These are phyloP conservation scores for Serendipita sp. DNA, from an alignment of 768 basidiomycete genomes.

Conservation along the genomic window DNA sequence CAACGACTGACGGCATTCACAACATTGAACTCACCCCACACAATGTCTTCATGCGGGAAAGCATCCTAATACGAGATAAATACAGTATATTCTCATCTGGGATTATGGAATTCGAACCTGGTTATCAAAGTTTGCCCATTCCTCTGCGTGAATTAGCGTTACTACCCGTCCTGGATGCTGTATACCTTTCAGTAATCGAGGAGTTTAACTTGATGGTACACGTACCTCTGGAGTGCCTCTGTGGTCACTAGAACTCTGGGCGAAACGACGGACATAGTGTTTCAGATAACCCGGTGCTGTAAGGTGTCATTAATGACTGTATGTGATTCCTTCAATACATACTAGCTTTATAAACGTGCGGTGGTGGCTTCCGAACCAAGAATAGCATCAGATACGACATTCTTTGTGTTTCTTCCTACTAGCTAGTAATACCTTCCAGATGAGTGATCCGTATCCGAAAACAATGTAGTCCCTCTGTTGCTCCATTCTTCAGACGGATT, in stretches of 20 bases:
- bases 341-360: constrained; percentile 61
- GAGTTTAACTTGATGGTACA: neutral
- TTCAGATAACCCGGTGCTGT: constrained; percentile 71
- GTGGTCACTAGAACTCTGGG: constrained; percentile 85
- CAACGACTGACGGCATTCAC: neutral
- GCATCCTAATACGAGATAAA: constrained; percentile 32
- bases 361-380: constrained; percentile 45
- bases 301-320: neutral
- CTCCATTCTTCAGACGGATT: constrained; percentile 11
- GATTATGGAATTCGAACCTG: constrained; percentile 29
- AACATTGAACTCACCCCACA: constrained; percentile 48
- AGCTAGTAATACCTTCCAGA: constrained; percentile 54
- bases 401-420: neutral
- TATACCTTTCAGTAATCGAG: constrained; percentile 26
- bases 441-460: constrained; percentile 86
- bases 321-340: constrained; percentile 7
- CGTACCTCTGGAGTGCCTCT: constrained; percentile 71
- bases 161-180: constrained; percentile 65
- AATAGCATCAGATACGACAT: neutral
- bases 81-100: constrained; percentile 13
- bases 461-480: constrained; percentile 38
- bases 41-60: constrained; percentile 56
- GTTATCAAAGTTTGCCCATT: constrained; percentile 67
- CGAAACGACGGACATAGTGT: constrained; percentile 79
- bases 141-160: constrained; percentile 72